Evolutionary conservation across 2,329 filamentous ascomycete species (phyloP), one percentile per base, ranked within the genome.

Genomic region (Whalleya microplaca): DNA sequence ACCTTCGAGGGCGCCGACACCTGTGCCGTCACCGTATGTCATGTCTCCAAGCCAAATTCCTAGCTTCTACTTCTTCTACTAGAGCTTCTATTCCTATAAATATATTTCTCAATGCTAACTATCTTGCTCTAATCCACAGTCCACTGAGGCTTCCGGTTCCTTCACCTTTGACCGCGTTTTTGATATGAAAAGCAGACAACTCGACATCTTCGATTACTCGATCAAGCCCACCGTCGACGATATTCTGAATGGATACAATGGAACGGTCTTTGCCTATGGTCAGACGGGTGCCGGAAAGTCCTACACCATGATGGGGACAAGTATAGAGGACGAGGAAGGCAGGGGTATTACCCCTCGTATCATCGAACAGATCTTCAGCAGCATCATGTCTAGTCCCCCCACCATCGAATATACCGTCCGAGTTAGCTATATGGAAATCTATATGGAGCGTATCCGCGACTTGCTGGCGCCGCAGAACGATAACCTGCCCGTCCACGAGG

Each of bases 341-440:
- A 91, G 93, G 73, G 95, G 95, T 82, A 93, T 99, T 61, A 98
- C 97, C 67, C 95, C 95, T 48, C 89, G 95, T 69, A 98, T 98
- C 66, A 89, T 97, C 66, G 92, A 98, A 77, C 94, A 98, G 78
- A 97, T 98, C 72, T 98, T 98, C 73, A 88, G 90, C 67, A 96
- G 91, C 76, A 98, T 98, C 74, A 83, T 97, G 77, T 87, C 90
- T 20, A 96, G 92, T 67, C 91, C 94, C 43, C 88, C 88, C 68
- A 96, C 91, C 65, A 97, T 98, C 73, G 95, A 98, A 76, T 98
- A 98, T 76, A 98, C 93, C n/a, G 94, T 99, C 51, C 87, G 93
- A 54, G 94, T 98, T 71, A 96, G 92, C 75, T 98, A 98, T 77
- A 97, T 99, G 93, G 95, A 99, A 77, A 98, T 99, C 64, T 99